These are phyloP conservation scores for Euphorbia tirucalli DNA, from an alignment of 345 rosid genomes.

Conservation along the genomic window DNA sequence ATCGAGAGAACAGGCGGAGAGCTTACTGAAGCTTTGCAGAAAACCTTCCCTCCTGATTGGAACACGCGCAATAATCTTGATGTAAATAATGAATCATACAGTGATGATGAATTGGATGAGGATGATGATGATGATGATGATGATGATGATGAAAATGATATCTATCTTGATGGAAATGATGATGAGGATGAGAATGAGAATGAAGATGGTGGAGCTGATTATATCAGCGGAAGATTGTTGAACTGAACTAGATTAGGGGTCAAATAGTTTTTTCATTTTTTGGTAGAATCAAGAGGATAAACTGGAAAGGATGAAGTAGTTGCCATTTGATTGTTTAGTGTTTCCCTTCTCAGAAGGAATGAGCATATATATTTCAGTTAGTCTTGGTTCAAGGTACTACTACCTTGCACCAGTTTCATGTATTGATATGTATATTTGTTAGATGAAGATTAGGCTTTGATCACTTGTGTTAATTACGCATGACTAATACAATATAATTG, in stretches of 20 bases:
- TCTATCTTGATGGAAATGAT: conserved; percentile 10
- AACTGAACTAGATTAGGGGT: neutral
- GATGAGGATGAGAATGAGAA: conserved; percentile 23
- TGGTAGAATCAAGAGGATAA: no score
- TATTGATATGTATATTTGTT: no score
- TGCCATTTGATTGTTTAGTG: no score
- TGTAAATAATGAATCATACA: conserved; percentile 34
- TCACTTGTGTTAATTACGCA: no score
- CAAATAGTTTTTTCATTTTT: neutral
- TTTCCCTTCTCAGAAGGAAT: no score
- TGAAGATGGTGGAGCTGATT: conserved; percentile 24
- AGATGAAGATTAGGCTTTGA: no score
- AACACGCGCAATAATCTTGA: conserved; percentile 39
- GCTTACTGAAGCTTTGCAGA: conserved; percentile 86
- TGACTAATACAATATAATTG: no score
- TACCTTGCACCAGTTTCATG: no score
- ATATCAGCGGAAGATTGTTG: conserved; percentile 15
- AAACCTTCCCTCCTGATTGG: conserved; percentile 96
- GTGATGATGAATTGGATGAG: conserved; percentile 30
- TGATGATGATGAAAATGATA: conserved; percentile 6
- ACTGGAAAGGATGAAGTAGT: no score
- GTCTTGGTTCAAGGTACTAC: no score
- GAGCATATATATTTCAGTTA: no score
- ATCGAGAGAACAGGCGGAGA: conserved; percentile 89
- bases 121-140: conserved; percentile 19